Evolutionary conservation across 1,284 basidiomycete genomes (phyloP), one percentile per base, ranked within the genome.

Genomic region (Malassezia dermatis): DNA sequence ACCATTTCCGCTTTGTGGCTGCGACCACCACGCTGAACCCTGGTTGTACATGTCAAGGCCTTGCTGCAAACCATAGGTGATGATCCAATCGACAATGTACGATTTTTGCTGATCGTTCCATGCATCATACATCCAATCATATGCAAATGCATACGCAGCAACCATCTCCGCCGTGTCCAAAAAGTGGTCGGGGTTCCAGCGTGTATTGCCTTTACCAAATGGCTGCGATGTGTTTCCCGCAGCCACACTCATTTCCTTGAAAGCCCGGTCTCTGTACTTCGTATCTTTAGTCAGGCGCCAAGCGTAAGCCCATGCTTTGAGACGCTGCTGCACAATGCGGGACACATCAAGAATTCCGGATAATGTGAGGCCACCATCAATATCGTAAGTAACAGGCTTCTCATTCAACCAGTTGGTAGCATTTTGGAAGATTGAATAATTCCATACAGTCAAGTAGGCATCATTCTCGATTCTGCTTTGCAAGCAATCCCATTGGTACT

Each of bases 261-360:
- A 95, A 17, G 85, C 80, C 55, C 89, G 82, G 71, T 94, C 86
- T 28, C 84, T 83, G 84, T 86, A 90, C 84, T 81, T 83, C 24
- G 86, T 88, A 75, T 96, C 85, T 62, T 89, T 88, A 48, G 89
- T 86, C 81, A 95, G 83, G 54, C 84, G 83, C 76, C 86, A 96
- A 23, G 81, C 89, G 72, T 96, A 99, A 1, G 84, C 83, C 69
- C 88, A 94, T 32, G 88, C 86, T 78, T 96, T 96, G 76, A 96
- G 79, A 58, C 88, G 81, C 77, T 84, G 80, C 77, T 98, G 96
- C 68, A 94, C 80, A 74, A 86, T 82, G 65, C 94, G 85, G 26
- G 89, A 84, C 63, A 85, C 83, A 74, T 99, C 94, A 51, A 99
- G 81, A 32, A 96, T 89, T 76, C 94, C 94, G 58, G 87, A 93